Conservation (phyloP, 768 basidiomycete species). For the Suillus weaverae region DNA sequence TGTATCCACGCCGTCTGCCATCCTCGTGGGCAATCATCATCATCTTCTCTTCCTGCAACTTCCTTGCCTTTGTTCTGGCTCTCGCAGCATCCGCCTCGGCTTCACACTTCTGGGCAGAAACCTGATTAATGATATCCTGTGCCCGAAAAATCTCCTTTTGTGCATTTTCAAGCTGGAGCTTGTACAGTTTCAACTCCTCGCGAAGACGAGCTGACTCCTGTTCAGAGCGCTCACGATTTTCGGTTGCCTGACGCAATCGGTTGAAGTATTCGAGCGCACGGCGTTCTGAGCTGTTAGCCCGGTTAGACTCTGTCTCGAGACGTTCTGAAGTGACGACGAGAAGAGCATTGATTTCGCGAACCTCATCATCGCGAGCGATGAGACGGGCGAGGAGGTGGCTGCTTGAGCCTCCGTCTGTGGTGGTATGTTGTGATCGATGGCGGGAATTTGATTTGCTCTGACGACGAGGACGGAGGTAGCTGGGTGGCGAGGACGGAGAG, state of each 20-base stretch:
- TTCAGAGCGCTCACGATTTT: constrained; percentile 39
- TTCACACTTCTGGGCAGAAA: constrained; percentile 42
- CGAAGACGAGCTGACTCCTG: constrained; percentile 36
- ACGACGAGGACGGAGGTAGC: constrained; percentile 19
- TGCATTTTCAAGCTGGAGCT: constrained; percentile 44
- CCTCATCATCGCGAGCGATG: constrained; percentile 30
- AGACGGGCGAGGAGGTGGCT: constrained; percentile 32
- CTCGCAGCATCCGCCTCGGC: constrained; percentile 47
- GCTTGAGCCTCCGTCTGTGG: constrained; percentile 28
- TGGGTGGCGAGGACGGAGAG: constrained; percentile 24
- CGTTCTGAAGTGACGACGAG: constrained; percentile 29
- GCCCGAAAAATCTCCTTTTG: constrained; percentile 45
- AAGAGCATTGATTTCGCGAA: constrained; percentile 30
- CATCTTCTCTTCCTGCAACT: constrained; percentile 42
- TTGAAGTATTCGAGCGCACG: constrained; percentile 48
- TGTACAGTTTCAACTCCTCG: constrained; percentile 48
- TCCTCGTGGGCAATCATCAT: constrained; percentile 44
- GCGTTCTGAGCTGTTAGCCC: constrained; percentile 45
- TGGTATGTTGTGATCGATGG: constrained; percentile 25
- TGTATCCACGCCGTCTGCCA: constrained; percentile 41
- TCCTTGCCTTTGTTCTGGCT: constrained; percentile 45
- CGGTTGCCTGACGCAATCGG: constrained; percentile 41
- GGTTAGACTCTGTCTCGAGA: constrained; percentile 42
- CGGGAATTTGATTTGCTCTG: constrained; percentile 28
- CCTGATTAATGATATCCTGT: constrained; percentile 42